Evolutionary conservation across 2,329 filamentous ascomycete species (phyloP).

Genomic region (Diplodia sapinea): DNA sequence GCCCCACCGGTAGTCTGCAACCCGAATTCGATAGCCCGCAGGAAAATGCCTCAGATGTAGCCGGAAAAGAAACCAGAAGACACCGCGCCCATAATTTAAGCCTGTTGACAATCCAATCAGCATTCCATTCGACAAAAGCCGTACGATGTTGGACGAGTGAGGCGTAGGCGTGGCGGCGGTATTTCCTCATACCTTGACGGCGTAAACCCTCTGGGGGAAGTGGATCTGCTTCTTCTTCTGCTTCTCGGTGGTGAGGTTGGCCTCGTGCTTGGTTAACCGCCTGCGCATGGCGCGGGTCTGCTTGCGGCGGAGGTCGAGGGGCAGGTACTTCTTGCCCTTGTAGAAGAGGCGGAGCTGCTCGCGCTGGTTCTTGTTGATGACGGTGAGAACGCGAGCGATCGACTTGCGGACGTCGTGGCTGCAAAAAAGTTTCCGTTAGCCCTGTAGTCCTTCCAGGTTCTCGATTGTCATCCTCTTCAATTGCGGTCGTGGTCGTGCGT

Average conservation of each 20-base stretch:
- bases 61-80: constrained; percentile 32
- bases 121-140: neutral
- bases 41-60: constrained; percentile 31
- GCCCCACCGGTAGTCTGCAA: constrained; percentile 20
- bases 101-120: constrained; percentile 21
- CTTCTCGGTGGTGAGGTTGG: constrained; percentile 84
- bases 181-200: constrained; percentile 79
- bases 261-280: constrained; percentile 90
- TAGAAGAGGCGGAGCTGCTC: constrained; percentile 98
- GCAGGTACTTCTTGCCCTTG: constrained; percentile 99
- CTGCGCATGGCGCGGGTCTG: constrained; percentile 97
- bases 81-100: constrained; percentile 26
- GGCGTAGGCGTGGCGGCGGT: neutral
- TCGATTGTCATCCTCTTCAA: constrained; percentile 1
- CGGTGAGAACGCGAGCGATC: constrained; percentile 96
- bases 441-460: neutral
- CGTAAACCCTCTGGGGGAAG: constrained; percentile 98
- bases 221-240: constrained; percentile 94
- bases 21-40: constrained; percentile 31
- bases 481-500: constrained; percentile 6
- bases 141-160: neutral
- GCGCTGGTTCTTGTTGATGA: constrained; percentile 99
- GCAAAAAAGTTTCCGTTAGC: constrained; percentile 39
- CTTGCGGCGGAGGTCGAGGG: constrained; percentile 98
- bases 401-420: constrained; percentile 99